Conservation (phyloP, 140 eudicot genomes). For the Stevia rebaudiana region DNA sequence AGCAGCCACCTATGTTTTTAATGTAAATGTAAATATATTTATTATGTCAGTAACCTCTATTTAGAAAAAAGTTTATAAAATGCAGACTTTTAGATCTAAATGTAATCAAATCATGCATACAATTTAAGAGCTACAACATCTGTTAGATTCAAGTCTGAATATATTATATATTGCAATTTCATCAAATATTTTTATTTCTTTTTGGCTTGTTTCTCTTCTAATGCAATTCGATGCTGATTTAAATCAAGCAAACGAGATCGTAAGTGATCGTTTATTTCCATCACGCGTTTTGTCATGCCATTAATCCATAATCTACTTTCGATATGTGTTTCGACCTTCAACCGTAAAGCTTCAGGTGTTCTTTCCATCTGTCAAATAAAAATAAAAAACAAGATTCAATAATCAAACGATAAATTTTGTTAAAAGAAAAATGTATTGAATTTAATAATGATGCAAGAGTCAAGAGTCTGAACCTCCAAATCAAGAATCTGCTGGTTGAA, state of each 20-base stretch:
- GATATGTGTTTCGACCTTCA: conserved; percentile 27
- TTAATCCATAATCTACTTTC: conserved; percentile 25
- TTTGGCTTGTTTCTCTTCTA: conserved; percentile 10
- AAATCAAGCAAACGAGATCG: conserved; percentile 32
- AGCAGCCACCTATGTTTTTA: neutral
- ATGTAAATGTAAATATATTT: conserved; percentile 16
- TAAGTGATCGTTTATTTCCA: conserved; percentile 34
- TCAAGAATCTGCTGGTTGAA: conserved; percentile 36
- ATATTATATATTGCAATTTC: neutral
- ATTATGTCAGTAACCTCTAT: conserved; percentile 8
- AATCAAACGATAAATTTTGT: neutral
- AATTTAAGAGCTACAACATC: neutral
- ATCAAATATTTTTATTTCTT: conserved; percentile 8
- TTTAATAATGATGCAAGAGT: conserved; percentile 2
- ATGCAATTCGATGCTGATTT: conserved; percentile 22
- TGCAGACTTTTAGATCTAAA: neutral
- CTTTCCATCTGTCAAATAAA: conserved; percentile 20
- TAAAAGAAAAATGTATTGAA: neutral
- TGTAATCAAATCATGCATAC: conserved; percentile 4
- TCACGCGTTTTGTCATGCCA: conserved; percentile 40
- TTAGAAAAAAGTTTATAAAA: neutral
- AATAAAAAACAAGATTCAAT: conserved; percentile 2
- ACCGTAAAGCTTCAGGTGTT: conserved; percentile 39
- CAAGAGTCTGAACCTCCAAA: conserved; percentile 31
- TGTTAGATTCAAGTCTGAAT: neutral